These are phyloP conservation scores for Rickenella mellea DNA, from an alignment of 768 basidiomycete genomes.

Conservation along the genomic window DNA sequence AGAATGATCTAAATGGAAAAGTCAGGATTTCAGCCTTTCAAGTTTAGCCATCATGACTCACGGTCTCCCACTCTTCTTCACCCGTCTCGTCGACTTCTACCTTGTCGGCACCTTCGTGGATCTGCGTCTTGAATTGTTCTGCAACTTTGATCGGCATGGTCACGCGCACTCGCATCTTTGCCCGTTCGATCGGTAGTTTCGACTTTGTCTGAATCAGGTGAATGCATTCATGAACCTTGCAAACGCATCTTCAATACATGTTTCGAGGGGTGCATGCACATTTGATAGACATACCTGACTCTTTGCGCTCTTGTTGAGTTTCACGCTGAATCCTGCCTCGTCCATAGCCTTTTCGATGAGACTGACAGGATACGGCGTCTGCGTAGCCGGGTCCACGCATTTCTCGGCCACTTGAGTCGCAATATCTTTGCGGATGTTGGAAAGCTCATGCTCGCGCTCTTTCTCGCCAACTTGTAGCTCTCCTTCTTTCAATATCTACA, in stretches of 20 bases:
- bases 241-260: conserved; percentile 1
- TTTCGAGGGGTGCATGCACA: neutral
- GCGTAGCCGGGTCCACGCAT: conserved; percentile 87
- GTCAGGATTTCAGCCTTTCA: neutral
- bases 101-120: conserved; percentile 67
- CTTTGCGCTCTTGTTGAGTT: conserved; percentile 84
- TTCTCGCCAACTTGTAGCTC: conserved; percentile 97
- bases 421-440: conserved; percentile 78
- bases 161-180: conserved; percentile 86
- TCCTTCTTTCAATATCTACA: conserved; percentile 92
- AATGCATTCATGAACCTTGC: conserved; percentile 84
- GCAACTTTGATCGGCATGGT: conserved; percentile 60
- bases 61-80: conserved; percentile 76
- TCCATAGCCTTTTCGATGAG: conserved; percentile 98
- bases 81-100: conserved; percentile 76
- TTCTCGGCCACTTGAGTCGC: conserved; percentile 92
- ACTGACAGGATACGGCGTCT: conserved; percentile 83
- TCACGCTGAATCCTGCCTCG: conserved; percentile 89
- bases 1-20: conserved; percentile 59
- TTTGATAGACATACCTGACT: conserved; percentile 56
- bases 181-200: conserved; percentile 86
- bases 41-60: conserved; percentile 30
- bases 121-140: conserved; percentile 57
- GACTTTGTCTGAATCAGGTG: conserved; percentile 72
- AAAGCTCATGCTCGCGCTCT: conserved; percentile 86